phyloP scores from a whole-genome alignment of 805 yeast genomes.

The Phaffomyces opuntiae region DNA sequence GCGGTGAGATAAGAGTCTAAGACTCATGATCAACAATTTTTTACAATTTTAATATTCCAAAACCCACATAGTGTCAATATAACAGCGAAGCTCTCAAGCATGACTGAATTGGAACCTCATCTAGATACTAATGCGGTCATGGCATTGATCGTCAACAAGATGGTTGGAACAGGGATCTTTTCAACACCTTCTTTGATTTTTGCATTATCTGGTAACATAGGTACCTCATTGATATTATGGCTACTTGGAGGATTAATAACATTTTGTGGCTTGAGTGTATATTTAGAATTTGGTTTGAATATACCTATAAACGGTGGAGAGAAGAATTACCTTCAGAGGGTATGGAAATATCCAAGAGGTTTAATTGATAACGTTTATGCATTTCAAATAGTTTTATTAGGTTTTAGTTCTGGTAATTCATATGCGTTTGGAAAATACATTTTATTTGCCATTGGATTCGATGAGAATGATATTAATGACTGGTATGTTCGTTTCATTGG shows the following conservation, averaged over 20 bases:
- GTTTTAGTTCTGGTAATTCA: slow-evolving; percentile 57
- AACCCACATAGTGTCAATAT: too few species aligned
- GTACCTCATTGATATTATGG: slow-evolving; percentile 50
- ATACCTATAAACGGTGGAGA: slow-evolving; percentile 66
- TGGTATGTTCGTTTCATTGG: slow-evolving; percentile 40
- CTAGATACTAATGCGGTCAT: slow-evolving; percentile 18
- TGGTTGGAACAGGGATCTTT: slow-evolving; percentile 72
- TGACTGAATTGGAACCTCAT: slow-evolving; percentile 8
- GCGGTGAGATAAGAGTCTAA: too few species aligned
- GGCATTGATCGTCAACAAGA: slow-evolving; percentile 51
- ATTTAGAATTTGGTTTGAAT: slow-evolving; percentile 59
- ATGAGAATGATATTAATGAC: slow-evolving; percentile 24
- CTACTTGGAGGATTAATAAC: slow-evolving; percentile 56
- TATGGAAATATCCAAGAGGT: slow-evolving; percentile 46
- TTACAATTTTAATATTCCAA: too few species aligned
- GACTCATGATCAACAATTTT: too few species aligned
- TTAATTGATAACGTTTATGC: slow-evolving; percentile 44
- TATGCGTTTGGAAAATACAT: slow-evolving; percentile 60
- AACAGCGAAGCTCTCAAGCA: not conserved
- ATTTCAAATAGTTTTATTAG: slow-evolving; percentile 47
- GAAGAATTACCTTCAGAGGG: slow-evolving; percentile 56
- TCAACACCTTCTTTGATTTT: slow-evolving; percentile 61
- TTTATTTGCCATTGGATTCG: slow-evolving; percentile 35
- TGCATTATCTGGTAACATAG: slow-evolving; percentile 50
- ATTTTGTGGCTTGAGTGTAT: slow-evolving; percentile 45